phyloP scores from a whole-genome alignment of 2,329 filamentous ascomycete genomes.

The Calycina herbarum region DNA sequence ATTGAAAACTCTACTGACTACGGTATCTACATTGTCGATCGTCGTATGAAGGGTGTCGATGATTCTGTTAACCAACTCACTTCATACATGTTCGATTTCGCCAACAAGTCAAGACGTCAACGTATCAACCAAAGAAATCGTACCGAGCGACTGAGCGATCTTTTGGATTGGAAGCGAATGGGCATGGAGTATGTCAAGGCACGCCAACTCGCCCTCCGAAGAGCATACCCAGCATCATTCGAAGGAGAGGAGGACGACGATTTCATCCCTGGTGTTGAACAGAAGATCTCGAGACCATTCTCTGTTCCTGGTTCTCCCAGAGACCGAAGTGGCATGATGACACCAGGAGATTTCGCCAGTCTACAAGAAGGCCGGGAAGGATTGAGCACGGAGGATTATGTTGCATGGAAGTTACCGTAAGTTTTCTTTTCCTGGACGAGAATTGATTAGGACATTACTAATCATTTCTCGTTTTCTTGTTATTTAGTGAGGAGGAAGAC shows the following conservation, averaged over 20 bases:
- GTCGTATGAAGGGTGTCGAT: constrained; percentile 91
- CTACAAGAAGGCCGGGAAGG: constrained; percentile 93
- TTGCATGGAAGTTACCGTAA: constrained; percentile 97
- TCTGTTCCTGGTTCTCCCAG: constrained; percentile 92
- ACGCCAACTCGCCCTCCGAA: constrained; percentile 82
- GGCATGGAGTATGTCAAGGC: constrained; percentile 99
- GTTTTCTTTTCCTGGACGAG: constrained; percentile 43
- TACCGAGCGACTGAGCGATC: constrained; percentile 89
- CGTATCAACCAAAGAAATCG: constrained; percentile 98
- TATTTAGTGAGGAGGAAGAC: constrained; percentile 83
- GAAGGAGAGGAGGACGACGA: constrained; percentile 77
- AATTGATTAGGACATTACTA: constrained; percentile 18
- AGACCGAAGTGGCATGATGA: constrained; percentile 96
- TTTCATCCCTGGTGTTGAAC: constrained; percentile 88
- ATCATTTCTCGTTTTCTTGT: constrained; percentile 13
- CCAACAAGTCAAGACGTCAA: constrained; percentile 88
- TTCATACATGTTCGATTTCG: constrained; percentile 91
- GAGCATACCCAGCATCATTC: constrained; percentile 90
- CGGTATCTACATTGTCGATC: constrained; percentile 98
- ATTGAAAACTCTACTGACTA: constrained; percentile 98
- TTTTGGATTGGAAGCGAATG: constrained; percentile 99
- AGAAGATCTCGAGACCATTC: constrained; percentile 92
- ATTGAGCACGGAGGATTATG: constrained; percentile 93
- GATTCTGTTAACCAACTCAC: constrained; percentile 96
- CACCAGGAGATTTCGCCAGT: constrained; percentile 94